Base-by-base conservation (phyloP, 768 basidiomycete genomes). In the Serendipita sp. region DNA sequence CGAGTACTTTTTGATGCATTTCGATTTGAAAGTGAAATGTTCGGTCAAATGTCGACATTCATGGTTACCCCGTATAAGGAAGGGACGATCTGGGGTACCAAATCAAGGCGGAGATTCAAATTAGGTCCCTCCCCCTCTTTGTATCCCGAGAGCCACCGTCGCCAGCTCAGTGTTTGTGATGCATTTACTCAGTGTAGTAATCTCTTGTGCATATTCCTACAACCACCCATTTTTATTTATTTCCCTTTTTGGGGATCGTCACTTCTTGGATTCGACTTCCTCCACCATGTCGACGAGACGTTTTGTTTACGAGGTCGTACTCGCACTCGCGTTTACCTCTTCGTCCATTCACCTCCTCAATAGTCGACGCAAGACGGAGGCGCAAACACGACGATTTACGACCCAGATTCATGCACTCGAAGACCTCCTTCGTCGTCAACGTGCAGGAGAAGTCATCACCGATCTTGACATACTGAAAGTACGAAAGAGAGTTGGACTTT, bases 41-140 rank as follows among this genome's bases (percentile, higher is more conserved):
- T 98, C 94, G 22, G 95, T 99, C 72, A 98, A 75, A 76, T 98
- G 96, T 56, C 96, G 85, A 72, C 96, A 99, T 77, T 99, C 96
- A 73, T 99, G 96, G 70, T 99, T 99, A 56, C 96, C 96, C 58
- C 96, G 90, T 38, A 99, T 81, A 42, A 99, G 82, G 79, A 95
- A 97, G 41, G 98, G 78, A 28, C 94, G 96, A 68, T 94, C 85
- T 61, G 96, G 96, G 73, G n/a, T n/a, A n/a, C n/a, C n/a, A 20
- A 42, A 11, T 42, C 20, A 20, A 42, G 20, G 42, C 42, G 42
- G 42, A 42, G 42, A 11, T 42, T 20, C 13, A 42, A 11, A 11
- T n/a, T n/a, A n/a, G n/a, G 42, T 42, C 42, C 20, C 42, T 20
- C 20, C 11, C 20, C 20, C 42, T 11, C 42, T 20, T 42, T 42